Conservation (phyloP, 1,284 basidiomycete species). For the Austroboletus rostrupii region DNA sequence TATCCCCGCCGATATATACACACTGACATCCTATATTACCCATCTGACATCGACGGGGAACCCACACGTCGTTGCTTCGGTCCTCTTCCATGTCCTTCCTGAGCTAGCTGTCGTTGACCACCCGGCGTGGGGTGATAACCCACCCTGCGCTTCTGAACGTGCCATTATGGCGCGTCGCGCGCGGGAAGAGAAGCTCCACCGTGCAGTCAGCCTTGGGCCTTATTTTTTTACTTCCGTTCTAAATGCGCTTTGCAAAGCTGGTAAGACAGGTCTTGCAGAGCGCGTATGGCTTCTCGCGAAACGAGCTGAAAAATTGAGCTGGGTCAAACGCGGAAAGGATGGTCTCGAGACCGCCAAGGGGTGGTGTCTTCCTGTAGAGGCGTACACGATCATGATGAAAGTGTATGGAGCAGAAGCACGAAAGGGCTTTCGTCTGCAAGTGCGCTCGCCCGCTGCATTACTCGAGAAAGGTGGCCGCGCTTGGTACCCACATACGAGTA, state of each 20-base stretch:
- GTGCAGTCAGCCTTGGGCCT: constrained; percentile 52
- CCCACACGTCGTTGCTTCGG: constrained; percentile 37
- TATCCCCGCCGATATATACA: constrained; percentile 36
- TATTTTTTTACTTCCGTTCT: constrained; percentile 54
- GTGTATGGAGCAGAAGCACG: constrained; percentile 52
- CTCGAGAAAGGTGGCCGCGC: constrained; percentile 11
- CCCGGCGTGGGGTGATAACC: constrained; percentile 33
- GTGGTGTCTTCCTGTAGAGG: constrained; percentile 62
- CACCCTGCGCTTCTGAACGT: constrained; percentile 20
- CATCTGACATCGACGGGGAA: constrained; percentile 51
- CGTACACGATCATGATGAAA: constrained; percentile 70
- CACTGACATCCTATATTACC: constrained; percentile 50
- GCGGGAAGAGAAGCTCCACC: constrained; percentile 34
- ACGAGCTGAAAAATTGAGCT: constrained; percentile 52
- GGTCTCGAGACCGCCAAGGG: constrained; percentile 31
- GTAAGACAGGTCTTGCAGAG: constrained; percentile 54
- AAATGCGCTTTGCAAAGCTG: constrained; percentile 56
- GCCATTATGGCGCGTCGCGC: constrained; percentile 18
- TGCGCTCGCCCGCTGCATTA: background rate
- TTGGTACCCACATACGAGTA: constrained; percentile 16
- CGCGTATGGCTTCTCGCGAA: constrained; percentile 60
- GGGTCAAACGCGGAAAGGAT: constrained; percentile 29
- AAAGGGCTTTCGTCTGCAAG: constrained; percentile 24
- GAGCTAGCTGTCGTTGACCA: constrained; percentile 43
- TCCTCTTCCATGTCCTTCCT: constrained; percentile 54